Evolutionary conservation across 495 filamentous ascomycete species (phyloP).

Genomic region (Penicillium malachiteum): DNA sequence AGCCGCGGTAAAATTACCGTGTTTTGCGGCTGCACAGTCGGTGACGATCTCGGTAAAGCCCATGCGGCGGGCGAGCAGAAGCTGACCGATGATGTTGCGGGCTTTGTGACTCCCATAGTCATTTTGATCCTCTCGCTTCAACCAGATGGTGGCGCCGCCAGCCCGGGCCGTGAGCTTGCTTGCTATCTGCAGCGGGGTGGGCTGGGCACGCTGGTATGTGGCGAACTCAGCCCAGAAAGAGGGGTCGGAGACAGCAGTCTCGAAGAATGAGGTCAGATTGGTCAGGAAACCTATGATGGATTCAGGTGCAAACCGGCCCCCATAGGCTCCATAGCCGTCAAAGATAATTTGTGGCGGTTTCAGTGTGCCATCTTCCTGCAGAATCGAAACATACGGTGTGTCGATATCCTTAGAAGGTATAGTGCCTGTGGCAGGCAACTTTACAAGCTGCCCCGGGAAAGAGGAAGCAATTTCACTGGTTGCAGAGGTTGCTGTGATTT

Average conservation of each 20-base stretch:
- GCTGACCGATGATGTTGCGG: slow-evolving; percentile 35
- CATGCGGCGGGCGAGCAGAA: slow-evolving; percentile 32
- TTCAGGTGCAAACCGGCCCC: slow-evolving; percentile 35
- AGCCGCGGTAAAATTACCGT: slow-evolving; percentile 32
- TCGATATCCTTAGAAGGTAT: slow-evolving; percentile 6
- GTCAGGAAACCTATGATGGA: slow-evolving; percentile 31
- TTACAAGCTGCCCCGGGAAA: slow-evolving; percentile 8
- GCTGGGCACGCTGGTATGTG: slow-evolving; percentile 19
- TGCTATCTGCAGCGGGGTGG: slow-evolving; percentile 28
- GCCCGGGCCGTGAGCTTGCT: slow-evolving; percentile 23
- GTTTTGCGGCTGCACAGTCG: slow-evolving; percentile 34
- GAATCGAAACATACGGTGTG: slow-evolving; percentile 24
- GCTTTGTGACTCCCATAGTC: slow-evolving; percentile 32
- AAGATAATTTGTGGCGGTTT: slow-evolving; percentile 23
- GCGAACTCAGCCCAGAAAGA: slow-evolving; percentile 32
- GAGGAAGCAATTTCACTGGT: slow-evolving; percentile 15
- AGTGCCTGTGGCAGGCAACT: slow-evolving; percentile 3
- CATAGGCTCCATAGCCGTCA: slow-evolving; percentile 30
- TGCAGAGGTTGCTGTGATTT: slow-evolving; percentile 13
- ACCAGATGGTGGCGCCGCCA: slow-evolving; percentile 34
- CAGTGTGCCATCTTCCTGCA: slow-evolving; percentile 26
- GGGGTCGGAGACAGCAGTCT: slow-evolving; percentile 28
- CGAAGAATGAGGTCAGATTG: slow-evolving; percentile 32
- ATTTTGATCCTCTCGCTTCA: slow-evolving; percentile 33
- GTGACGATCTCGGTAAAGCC: slow-evolving; percentile 32